Conservation (phyloP, 371 early-diverging fungal genomes). For the Rhizomucor pusillus region DNA sequence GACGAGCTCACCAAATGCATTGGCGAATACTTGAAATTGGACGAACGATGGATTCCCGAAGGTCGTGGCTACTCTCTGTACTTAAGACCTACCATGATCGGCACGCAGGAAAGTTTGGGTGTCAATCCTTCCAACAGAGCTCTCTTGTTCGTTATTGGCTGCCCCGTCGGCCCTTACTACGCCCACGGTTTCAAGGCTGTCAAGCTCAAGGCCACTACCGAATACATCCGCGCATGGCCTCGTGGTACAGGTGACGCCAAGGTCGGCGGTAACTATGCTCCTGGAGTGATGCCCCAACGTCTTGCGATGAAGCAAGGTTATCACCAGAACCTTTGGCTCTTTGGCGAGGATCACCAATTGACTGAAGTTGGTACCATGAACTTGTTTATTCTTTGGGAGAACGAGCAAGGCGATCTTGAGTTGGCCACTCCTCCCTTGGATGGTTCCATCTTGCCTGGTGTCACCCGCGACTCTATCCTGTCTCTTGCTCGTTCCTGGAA, state of each 20-base stretch:
- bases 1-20: conserved; percentile 83
- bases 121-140: conserved; percentile 73
- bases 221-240: conserved; percentile 94
- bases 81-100: conserved; percentile 94
- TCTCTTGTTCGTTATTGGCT: conserved; percentile 86
- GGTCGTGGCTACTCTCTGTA: conserved; percentile 94
- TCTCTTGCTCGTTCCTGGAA: conserved; percentile 78
- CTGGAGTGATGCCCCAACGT: conserved; percentile 81
- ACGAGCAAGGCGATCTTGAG: conserved; percentile 76
- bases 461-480: conserved; percentile 95
- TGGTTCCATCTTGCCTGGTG: conserved; percentile 96
- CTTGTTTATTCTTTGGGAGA: conserved; percentile 85
- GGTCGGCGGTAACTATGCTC: conserved; percentile 86
- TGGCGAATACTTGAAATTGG: conserved; percentile 79
- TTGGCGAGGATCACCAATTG: conserved; percentile 80
- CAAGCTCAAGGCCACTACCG: conserved; percentile 77
- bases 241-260: conserved; percentile 95
- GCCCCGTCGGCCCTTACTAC: conserved; percentile 98
- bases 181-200: conserved; percentile 91
- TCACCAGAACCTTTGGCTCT: conserved; percentile 95
- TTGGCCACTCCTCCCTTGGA: conserved; percentile 92
- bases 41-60: conserved; percentile 85
- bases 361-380: conserved; percentile 98
- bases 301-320: conserved; percentile 83
- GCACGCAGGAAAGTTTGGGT: conserved; percentile 82